These are phyloP conservation scores for Pogostemon cablin DNA, from an alignment of 257 asterid species.

Conservation along the genomic window DNA sequence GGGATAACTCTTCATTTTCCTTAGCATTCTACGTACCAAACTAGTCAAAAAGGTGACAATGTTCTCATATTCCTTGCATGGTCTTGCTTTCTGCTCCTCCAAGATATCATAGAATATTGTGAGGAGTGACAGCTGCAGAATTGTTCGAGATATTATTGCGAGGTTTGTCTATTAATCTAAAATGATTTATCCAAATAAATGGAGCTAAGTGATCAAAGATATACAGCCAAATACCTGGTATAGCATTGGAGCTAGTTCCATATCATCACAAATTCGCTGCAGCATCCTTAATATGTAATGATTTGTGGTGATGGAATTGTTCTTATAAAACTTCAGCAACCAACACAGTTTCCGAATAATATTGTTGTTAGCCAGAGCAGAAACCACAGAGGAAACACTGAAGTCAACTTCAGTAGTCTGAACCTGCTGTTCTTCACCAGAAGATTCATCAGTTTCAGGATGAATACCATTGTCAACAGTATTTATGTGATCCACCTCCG, in stretches of 20 bases:
- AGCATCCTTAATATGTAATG: conserved; percentile 69
- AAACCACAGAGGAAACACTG: conserved; percentile 69
- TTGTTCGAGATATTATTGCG: conserved; percentile 36
- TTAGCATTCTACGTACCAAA: conserved; percentile 81
- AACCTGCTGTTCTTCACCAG: conserved; percentile 71
- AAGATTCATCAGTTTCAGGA: conserved; percentile 64
- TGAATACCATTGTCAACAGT: conserved; percentile 41
- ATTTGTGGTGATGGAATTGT: conserved; percentile 74
- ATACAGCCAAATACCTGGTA: conserved; percentile 69
- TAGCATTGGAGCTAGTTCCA: conserved; percentile 92
- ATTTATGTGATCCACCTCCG: conserved; percentile 46
- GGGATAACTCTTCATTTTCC: conserved; percentile 84
- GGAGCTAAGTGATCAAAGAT: conserved; percentile 26
- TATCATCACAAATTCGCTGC: conserved; percentile 77
- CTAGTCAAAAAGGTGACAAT: conserved; percentile 71
- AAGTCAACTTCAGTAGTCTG: conserved; percentile 76
- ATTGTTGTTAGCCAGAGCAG: conserved; percentile 71
- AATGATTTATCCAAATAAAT: conserved; percentile 20
- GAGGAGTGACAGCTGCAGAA: conserved; percentile 76
- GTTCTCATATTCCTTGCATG: conserved; percentile 73
- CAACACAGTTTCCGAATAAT: conserved; percentile 79
- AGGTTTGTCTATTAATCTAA: conserved; percentile 21
- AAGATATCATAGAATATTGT: conserved; percentile 76
- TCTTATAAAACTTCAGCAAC: conserved; percentile 82
- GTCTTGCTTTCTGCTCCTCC: conserved; percentile 88